These are phyloP conservation scores for Mucor piriformis DNA, from an alignment of 371 early-diverging fungal species.

Conservation along the genomic window DNA sequence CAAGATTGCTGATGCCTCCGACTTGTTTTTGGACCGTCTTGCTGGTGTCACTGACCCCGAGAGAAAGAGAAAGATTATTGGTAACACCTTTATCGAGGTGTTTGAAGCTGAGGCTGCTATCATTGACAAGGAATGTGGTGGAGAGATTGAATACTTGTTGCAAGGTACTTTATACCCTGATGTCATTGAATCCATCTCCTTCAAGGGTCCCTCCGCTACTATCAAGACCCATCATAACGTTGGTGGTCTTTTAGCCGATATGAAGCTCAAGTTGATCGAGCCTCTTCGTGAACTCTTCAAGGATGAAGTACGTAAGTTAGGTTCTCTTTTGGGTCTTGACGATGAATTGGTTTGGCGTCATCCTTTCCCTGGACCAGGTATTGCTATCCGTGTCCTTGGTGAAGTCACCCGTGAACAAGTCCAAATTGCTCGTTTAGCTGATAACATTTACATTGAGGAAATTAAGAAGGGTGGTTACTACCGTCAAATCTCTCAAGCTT, in stretches of 20 bases:
- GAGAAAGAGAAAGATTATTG: slow-evolving; percentile 97
- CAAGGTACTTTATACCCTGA: slow-evolving; percentile 98
- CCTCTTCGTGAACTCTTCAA: slow-evolving; percentile 98
- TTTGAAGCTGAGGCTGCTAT: slow-evolving; percentile 92
- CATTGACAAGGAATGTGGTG: slow-evolving; percentile 78
- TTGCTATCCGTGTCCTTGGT: slow-evolving; percentile 95
- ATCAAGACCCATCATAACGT: slow-evolving; percentile 99
- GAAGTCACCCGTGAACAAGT: slow-evolving; percentile 94
- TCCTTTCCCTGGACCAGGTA: slow-evolving; percentile 98
- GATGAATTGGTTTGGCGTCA: slow-evolving; percentile 97
- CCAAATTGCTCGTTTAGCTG: slow-evolving; percentile 91
- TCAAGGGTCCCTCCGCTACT: slow-evolving; percentile 98
- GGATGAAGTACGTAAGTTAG: slow-evolving; percentile 96
- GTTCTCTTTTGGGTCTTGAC: slow-evolving; percentile 84
- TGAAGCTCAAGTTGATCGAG: slow-evolving; percentile 97
- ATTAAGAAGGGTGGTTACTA: slow-evolving; percentile 96
- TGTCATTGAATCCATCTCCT: slow-evolving; percentile 97
- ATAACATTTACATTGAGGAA: slow-evolving; percentile 96
- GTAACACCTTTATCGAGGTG: slow-evolving; percentile 97
- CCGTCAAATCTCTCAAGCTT: slow-evolving; percentile 96
- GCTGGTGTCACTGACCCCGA: slow-evolving; percentile 95
- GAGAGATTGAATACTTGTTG: slow-evolving; percentile 88
- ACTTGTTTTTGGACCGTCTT: slow-evolving; percentile 85
- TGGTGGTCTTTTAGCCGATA: slow-evolving; percentile 93
- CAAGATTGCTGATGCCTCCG: slow-evolving; percentile 88